These are phyloP conservation scores for Yamadazyma kanchanaburiensis DNA, from an alignment of 1,139 yeast species.

Conservation along the genomic window DNA sequence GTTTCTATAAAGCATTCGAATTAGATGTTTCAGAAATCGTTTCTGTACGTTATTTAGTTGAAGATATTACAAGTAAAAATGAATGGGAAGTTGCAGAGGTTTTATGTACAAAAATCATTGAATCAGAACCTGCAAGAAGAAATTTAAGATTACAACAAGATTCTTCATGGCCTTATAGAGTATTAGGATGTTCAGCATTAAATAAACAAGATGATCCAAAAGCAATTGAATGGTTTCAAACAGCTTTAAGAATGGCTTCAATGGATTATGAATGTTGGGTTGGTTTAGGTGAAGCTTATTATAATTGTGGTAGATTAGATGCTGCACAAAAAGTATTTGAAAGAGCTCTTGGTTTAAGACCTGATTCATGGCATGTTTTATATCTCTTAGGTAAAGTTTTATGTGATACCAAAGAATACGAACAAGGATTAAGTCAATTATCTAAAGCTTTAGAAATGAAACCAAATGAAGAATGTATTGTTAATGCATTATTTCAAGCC, in stretches of 20 bases:
- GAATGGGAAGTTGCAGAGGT: constrained; percentile 89
- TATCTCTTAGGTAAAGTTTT: constrained; percentile 68
- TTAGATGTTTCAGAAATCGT: constrained; percentile 70
- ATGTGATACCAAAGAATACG: constrained; percentile 39
- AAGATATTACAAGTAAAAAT: constrained; percentile 56
- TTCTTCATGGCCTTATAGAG: constrained; percentile 81
- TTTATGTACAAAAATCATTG: constrained; percentile 60
- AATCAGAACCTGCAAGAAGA: constrained; percentile 59
- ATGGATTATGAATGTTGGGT: constrained; percentile 81
- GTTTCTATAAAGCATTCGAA: constrained; percentile 89
- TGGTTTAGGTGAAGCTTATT: constrained; percentile 92
- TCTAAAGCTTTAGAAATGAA: constrained; percentile 36
- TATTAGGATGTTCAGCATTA: constrained; percentile 74
- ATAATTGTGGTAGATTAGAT: constrained; percentile 77
- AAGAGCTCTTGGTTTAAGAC: constrained; percentile 54
- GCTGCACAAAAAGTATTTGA: constrained; percentile 83
- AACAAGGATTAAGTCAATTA: constrained; percentile 29
- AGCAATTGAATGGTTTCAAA: constrained; percentile 88
- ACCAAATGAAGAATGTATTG: constrained; percentile 56
- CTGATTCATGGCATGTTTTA: constrained; percentile 50
- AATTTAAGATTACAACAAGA: constrained; percentile 42
- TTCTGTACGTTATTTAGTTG: constrained; percentile 73
- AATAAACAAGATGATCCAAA: constrained; percentile 71
- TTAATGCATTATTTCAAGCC: constrained; percentile 57
- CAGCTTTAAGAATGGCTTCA: constrained; percentile 68